phyloP scores from a whole-genome alignment of 768 basidiomycete genomes.

The Guyanaporus albipodus region DNA sequence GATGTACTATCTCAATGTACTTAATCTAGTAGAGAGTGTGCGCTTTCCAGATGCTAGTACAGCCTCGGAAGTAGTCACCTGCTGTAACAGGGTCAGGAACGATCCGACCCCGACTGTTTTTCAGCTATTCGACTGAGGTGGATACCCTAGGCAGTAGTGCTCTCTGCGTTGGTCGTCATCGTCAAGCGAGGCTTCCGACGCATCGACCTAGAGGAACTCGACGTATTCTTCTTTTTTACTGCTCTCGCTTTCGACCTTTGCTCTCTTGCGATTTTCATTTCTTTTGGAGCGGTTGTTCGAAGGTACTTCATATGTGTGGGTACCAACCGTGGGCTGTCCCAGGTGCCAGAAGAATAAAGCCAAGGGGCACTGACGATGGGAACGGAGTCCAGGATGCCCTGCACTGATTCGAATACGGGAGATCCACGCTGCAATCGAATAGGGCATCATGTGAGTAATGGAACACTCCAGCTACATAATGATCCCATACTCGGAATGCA shows the following conservation, averaged over 20 bases:
- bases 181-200: slow-evolving; percentile 22
- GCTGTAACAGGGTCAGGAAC: no score
- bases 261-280: slow-evolving; percentile 70
- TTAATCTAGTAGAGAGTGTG: no score
- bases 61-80: no score
- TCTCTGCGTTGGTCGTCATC: slow-evolving; percentile 11
- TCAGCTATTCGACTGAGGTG: no score
- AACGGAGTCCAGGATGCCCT: slow-evolving; percentile 45
- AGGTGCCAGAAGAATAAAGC: slow-evolving; percentile 36
- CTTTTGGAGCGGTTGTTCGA: slow-evolving; percentile 71
- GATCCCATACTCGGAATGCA: slow-evolving; percentile 57
- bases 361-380: slow-evolving; percentile 62
- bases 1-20: no score
- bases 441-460: neutral
- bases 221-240: slow-evolving; percentile 38
- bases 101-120: no score
- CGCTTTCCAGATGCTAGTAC: no score
- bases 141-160: neutral
- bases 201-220: slow-evolving; percentile 7
- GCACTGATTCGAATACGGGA: slow-evolving; percentile 35
- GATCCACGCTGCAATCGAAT: slow-evolving; percentile 38
- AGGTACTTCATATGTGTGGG: slow-evolving; percentile 82
- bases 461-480: neutral
- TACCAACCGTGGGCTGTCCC: slow-evolving; percentile 36
- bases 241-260: slow-evolving; percentile 46